A percentile compares a stretch with the other conserved stretches of the same genome.
phyloP scores from a whole-genome alignment of 441 rosid species.

The Mallotus japonicus region DNA sequence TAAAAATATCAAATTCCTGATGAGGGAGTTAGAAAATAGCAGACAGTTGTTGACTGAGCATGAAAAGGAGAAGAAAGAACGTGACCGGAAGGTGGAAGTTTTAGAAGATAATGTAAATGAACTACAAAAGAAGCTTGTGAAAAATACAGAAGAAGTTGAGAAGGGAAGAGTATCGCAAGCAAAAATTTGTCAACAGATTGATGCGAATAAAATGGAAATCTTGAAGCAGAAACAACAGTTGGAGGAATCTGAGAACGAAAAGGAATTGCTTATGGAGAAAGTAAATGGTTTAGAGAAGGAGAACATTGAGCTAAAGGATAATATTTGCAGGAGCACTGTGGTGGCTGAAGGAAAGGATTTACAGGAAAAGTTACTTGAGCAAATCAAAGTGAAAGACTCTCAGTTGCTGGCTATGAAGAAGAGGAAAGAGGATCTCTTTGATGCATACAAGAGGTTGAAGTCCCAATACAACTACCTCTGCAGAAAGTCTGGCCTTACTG shows the following conservation, averaged over 20 bases:
- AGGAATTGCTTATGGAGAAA: slow-evolving; percentile 29
- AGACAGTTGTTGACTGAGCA: slow-evolving; percentile 29
- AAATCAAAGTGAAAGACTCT: slow-evolving; percentile 41
- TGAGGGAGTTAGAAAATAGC: slow-evolving; percentile 26
- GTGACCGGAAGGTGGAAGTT: slow-evolving; percentile 33
- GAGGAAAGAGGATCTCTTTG: slow-evolving; percentile 37
- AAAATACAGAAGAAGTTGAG: slow-evolving; percentile 42
- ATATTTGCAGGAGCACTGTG: slow-evolving; percentile 23
- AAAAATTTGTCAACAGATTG: slow-evolving; percentile 41
- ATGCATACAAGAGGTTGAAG: slow-evolving; percentile 57
- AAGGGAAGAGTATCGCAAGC: slow-evolving; percentile 35
- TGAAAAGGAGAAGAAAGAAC: slow-evolving; percentile 35
- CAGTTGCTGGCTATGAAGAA: slow-evolving; percentile 49
- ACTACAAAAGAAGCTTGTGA: slow-evolving; percentile 40
- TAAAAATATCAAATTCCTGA: slow-evolving; percentile 35
- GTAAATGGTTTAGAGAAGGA: slow-evolving; percentile 42
- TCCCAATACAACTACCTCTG: slow-evolving; percentile 65
- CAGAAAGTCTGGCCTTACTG: slow-evolving; percentile 47
- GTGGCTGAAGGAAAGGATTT: slow-evolving; percentile 32
- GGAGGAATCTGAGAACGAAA: slow-evolving; percentile 43
- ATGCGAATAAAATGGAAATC: slow-evolving; percentile 30
- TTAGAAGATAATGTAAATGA: slow-evolving; percentile 43
- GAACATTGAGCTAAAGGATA: slow-evolving; percentile 34
- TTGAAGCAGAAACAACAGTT: slow-evolving; percentile 38
- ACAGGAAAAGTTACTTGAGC: slow-evolving; percentile 36